Conservation (phyloP, 2,329 filamentous ascomycete genomes). For the Penicillium sp. region DNA sequence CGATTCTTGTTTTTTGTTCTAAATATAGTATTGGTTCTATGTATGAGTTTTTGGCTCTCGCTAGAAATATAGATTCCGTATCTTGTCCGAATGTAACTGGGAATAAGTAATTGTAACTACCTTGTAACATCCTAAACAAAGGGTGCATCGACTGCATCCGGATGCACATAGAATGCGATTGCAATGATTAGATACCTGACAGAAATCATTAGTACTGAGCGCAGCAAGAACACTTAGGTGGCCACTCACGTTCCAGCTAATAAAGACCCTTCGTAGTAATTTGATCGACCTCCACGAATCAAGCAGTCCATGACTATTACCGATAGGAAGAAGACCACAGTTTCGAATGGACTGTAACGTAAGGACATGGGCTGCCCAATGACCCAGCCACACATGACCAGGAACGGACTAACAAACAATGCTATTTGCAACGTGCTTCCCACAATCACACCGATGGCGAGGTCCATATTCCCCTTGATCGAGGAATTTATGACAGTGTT, state of each 20-base stretch:
- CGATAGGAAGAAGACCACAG: constrained; percentile 18
- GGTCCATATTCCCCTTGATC: constrained; percentile 58
- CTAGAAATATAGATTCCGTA: neutral
- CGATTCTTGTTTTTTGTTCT: neutral
- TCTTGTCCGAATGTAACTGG: neutral
- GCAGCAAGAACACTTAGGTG: neutral
- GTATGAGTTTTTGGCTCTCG: too few species aligned
- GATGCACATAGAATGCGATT: constrained; percentile 20
- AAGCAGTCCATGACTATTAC: constrained; percentile 23
- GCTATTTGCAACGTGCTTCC: constrained; percentile 57
- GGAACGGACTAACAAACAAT: constrained; percentile 55
- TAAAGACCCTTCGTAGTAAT: constrained; percentile 21
- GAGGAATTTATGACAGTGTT: constrained; percentile 56
- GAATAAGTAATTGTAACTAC: neutral
- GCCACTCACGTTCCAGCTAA: constrained; percentile 20
- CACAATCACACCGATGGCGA: constrained; percentile 56
- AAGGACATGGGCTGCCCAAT: constrained; percentile 50
- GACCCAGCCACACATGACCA: constrained; percentile 57
- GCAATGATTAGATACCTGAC: constrained; percentile 19
- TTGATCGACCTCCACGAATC: constrained; percentile 19
- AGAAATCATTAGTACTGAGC: neutral
- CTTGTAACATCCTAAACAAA: neutral
- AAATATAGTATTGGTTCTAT: neutral
- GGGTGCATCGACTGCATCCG: constrained; percentile 6
- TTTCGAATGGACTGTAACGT: constrained; percentile 20